Base-by-base conservation (phyloP, 139 green algal genomes). In the Chlamydomonas schloesseri region DNA sequence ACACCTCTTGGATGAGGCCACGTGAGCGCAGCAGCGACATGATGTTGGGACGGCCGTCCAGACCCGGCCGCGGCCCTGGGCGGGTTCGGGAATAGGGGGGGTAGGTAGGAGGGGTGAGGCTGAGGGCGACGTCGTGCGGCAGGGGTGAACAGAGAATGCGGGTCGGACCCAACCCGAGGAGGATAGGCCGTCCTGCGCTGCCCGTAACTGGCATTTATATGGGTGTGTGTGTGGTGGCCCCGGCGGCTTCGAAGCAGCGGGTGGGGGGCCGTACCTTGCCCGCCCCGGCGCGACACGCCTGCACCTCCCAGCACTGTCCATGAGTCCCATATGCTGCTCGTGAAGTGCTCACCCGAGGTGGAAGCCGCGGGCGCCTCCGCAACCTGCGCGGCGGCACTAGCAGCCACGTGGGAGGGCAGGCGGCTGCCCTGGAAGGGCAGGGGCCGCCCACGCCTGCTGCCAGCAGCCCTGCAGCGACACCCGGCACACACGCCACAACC, bases 1-100 rank as follows among this genome's bases (percentile, higher is more conserved):
- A n/a, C n/a, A 88, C 88, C 31, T 96, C 92, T 36, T 98, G 93
- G 0, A 98, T 24, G 15, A 99, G 91, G 14, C 97, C 97, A 0
- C 97, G 87, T n/a, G 93, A 88, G 23, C 93, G 87, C 28, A 99
- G 93, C 29, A 98, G 13, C 6, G 67, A 24, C 6, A 94, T 87
- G 14, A 93, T 60, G 53, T 84, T 74, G 78, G 78, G 42, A 0
- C 15, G 60, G 31, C 26, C 76, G 60, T 31, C 60, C 26, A 73
- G 76, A 17, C 60, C 76, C 0, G 53, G 31, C 20, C 18, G 53
- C 2, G 37, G 26, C 23, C 26, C 28, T 24, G 28, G 47, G 29
- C n/a, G n/a, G n/a, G n/a, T n/a, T n/a, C n/a, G n/a, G n/a, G n/a
- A n/a, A n/a, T n/a, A n/a, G n/a, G n/a, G n/a, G n/a, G n/a, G 29